These are phyloP conservation scores for Rhinocladiella similis DNA, from an alignment of 2,329 filamentous ascomycete species.

Conservation along the genomic window DNA sequence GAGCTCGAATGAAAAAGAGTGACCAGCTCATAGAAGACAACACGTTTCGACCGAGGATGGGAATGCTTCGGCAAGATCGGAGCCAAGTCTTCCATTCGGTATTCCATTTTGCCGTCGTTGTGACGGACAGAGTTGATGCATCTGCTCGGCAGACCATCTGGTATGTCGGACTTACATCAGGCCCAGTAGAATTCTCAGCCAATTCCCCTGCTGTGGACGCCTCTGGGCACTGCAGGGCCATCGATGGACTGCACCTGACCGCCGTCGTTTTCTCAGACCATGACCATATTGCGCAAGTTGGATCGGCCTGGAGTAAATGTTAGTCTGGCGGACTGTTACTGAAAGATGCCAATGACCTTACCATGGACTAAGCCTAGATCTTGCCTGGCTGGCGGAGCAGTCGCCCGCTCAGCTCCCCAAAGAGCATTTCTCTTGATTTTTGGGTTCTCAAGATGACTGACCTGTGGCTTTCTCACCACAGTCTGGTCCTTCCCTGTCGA, in stretches of 20 bases:
- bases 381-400: slow-evolving; percentile 27
- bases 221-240: background rate
- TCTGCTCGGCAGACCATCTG: background rate
- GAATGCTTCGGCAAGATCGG: background rate
- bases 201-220: background rate
- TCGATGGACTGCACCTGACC: slow-evolving; percentile 6
- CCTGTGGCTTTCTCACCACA: slow-evolving; percentile 8
- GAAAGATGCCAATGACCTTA: slow-evolving; percentile 15
- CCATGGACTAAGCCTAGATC: slow-evolving; percentile 28
- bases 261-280: slow-evolving; percentile 23
- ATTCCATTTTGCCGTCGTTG: too few species aligned
- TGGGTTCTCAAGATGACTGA: slow-evolving; percentile 10
- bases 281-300: slow-evolving; percentile 28
- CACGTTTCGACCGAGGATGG: background rate
- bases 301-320: slow-evolving; percentile 23
- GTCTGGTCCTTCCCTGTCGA: slow-evolving; percentile 1
- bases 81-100: too few species aligned
- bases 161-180: slow-evolving; percentile 17
- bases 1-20: slow-evolving; percentile 19
- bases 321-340: slow-evolving; percentile 4
- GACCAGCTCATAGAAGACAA: slow-evolving; percentile 15
- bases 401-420: slow-evolving; percentile 21
- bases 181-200: background rate
- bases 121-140: background rate
- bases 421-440: slow-evolving; percentile 4